phyloP scores from a whole-genome alignment of 1,284 basidiomycete species.

The Exobasidium rhododendri region DNA sequence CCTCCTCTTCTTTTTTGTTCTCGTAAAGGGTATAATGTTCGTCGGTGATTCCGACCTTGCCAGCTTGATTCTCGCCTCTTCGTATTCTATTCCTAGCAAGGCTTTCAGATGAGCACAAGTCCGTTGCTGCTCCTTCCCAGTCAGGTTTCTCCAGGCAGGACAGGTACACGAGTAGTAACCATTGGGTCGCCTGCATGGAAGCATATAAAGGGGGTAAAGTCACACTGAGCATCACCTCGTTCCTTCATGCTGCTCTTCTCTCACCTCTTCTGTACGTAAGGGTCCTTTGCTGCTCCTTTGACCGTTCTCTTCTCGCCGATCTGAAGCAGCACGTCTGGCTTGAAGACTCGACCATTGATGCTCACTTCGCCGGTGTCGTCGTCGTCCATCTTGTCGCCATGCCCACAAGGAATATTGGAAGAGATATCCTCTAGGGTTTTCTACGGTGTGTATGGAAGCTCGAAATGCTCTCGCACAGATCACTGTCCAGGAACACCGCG shows the following conservation, averaged over 20 bases:
- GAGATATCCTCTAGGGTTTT: too few relatives aligned
- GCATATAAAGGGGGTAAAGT: background rate
- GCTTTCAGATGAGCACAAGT: constrained; percentile 64
- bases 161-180: constrained; percentile 60
- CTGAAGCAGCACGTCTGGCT: background rate
- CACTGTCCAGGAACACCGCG: too few relatives aligned
- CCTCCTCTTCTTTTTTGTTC: background rate
- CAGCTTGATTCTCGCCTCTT: constrained; percentile 58
- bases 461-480: too few relatives aligned
- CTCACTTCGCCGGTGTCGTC: constrained; percentile 3
- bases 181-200: constrained; percentile 55
- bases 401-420: constrained; percentile 2
- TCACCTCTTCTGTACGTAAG: constrained; percentile 13
- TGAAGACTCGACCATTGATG: background rate
- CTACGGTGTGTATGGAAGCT: too few relatives aligned
- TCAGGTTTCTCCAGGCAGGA: constrained; percentile 58
- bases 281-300: constrained; percentile 12
- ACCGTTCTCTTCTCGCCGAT: constrained; percentile 9
- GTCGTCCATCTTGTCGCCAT: background rate
- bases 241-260: background rate
- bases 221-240: background rate
- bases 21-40: background rate
- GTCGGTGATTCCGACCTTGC: constrained; percentile 48
- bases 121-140: constrained; percentile 60
- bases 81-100: constrained; percentile 64